Evolutionary conservation across 169 alveolate species (phyloP).

Genomic region (Plasmodium gaboni): DNA sequence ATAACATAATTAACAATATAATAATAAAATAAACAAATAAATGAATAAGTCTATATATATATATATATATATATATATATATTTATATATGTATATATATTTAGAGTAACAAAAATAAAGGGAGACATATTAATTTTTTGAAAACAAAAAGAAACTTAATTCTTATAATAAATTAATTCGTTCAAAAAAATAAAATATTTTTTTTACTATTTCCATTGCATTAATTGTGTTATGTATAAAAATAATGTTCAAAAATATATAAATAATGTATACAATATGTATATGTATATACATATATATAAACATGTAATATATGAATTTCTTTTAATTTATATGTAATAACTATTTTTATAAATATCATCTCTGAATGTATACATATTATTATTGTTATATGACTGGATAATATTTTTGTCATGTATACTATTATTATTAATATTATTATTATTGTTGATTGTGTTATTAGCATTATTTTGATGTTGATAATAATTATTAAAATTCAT

Average conservation of each 20-base stretch:
- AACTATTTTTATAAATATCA: slow-evolving; percentile 51
- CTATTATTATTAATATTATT: slow-evolving; percentile 4
- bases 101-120: too few relatives aligned
- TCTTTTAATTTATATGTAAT: slow-evolving; percentile 9
- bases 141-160: too few relatives aligned
- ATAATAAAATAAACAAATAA: not conserved
- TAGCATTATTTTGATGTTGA: not conserved
- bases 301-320: too few relatives aligned
- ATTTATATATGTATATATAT: not conserved
- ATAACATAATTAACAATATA: not conserved
- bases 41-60: not conserved
- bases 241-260: too few relatives aligned
- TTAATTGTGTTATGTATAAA: too few relatives aligned
- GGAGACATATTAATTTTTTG: too few relatives aligned
- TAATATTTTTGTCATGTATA: slow-evolving; percentile 25
- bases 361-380: slow-evolving; percentile 32
- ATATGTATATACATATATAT: too few relatives aligned
- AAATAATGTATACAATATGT: too few relatives aligned
- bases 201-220: too few relatives aligned
- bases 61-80: not conserved
- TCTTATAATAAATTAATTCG: too few relatives aligned
- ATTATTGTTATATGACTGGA: slow-evolving; percentile 34
- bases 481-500: slow-evolving; percentile 36
- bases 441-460: too few relatives aligned
- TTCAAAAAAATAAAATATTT: too few relatives aligned